Evolutionary conservation across 768 basidiomycete species (phyloP).

Genomic region (Hypholoma sublateritium): DNA sequence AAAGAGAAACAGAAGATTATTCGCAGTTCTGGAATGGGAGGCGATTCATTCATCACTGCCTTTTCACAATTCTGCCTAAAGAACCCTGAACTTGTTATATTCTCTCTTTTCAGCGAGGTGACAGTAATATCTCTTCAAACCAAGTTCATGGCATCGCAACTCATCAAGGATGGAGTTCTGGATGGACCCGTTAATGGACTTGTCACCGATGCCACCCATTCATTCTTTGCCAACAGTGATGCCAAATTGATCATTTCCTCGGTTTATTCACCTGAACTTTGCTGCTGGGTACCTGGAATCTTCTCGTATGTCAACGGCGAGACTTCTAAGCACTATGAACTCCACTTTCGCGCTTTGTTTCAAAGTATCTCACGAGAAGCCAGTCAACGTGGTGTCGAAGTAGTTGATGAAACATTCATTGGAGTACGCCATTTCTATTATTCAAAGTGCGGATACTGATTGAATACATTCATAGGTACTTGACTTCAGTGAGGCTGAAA

Average conservation of each 20-base stretch:
- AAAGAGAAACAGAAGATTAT: neutral
- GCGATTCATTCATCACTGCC: neutral
- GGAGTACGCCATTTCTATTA: neutral
- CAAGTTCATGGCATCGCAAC: neutral
- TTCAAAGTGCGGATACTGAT: neutral
- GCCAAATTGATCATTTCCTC: neutral
- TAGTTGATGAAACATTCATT: neutral
- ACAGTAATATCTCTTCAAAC: neutral
- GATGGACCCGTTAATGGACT: neutral
- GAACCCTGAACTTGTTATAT: neutral
- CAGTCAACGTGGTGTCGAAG: neutral
- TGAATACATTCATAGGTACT: slow-evolving; percentile 21
- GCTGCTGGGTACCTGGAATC: neutral
- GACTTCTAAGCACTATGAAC: neutral
- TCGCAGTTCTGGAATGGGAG: neutral
- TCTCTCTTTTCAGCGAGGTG: neutral
- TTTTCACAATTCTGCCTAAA: neutral
- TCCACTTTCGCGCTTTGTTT: neutral
- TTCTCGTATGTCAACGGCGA: neutral
- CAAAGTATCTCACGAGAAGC: neutral
- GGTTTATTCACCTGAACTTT: neutral
- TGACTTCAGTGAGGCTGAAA: slow-evolving; percentile 33
- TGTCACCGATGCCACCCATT: neutral
- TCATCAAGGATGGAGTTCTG: neutral
- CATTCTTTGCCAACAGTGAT: neutral